Conservation (phyloP, 1,284 basidiomycete genomes). For the Dichomitus squalens region DNA sequence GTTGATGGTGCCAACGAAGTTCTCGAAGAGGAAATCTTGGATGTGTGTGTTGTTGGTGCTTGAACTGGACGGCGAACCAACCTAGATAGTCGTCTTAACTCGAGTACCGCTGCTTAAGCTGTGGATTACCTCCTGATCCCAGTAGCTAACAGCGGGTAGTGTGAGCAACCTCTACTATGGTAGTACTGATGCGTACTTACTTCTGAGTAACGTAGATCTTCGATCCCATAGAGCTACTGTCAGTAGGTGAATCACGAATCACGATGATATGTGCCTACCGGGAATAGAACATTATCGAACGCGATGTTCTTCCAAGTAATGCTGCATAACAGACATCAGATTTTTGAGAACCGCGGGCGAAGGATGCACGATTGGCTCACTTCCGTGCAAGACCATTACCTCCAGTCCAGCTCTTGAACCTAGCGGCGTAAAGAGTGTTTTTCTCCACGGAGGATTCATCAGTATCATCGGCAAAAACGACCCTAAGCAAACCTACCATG, state of each 20-base stretch:
- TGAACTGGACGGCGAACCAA: conserved; percentile 46
- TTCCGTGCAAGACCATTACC: conserved; percentile 60
- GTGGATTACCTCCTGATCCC: conserved; percentile 54
- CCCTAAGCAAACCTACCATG: conserved; percentile 41
- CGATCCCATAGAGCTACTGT: neutral
- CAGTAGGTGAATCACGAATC: no score
- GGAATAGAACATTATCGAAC: conserved; percentile 55
- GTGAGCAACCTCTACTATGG: neutral
- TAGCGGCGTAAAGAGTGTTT: conserved; percentile 55
- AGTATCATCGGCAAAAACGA: neutral
- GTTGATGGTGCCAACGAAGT: conserved; percentile 52
- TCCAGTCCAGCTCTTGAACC: conserved; percentile 73
- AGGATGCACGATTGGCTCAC: conserved; percentile 41
- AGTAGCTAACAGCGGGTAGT: conserved; percentile 44
- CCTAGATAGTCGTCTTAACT: conserved; percentile 4
- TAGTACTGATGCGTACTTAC: conserved; percentile 35
- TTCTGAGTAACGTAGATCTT: conserved; percentile 68
- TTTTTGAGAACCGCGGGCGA: no score
- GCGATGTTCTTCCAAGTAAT: conserved; percentile 61
- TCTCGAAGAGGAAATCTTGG: conserved; percentile 55
- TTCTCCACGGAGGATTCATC: conserved; percentile 36
- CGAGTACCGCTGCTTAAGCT: no score
- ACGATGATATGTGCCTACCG: conserved; percentile 38
- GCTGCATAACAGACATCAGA: conserved; percentile 31
- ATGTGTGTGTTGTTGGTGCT: conserved; percentile 56